Conservation (phyloP, 495 filamentous ascomycete genomes). For the Rhypophila decipiens region DNA sequence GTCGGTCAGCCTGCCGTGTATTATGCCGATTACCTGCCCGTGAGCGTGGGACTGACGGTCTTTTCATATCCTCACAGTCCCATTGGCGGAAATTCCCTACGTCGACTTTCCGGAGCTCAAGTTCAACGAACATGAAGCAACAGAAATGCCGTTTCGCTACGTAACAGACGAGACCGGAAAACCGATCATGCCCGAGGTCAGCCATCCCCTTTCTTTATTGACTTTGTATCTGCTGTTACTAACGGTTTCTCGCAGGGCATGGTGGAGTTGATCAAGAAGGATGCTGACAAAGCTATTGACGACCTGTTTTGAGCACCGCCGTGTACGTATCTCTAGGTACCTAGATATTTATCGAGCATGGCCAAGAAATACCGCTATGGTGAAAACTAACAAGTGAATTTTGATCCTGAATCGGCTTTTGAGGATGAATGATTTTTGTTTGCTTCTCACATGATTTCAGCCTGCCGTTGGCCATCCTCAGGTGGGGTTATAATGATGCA, state of each 20-base stretch:
- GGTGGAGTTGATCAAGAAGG: slow-evolving; percentile 86
- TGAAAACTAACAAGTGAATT: no score
- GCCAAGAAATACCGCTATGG: no score
- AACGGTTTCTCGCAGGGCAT: slow-evolving; percentile 67
- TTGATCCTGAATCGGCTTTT: no score
- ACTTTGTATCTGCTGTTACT: no score
- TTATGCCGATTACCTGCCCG: neutral
- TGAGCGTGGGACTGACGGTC: no score
- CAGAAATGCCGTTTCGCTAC: slow-evolving; percentile 96
- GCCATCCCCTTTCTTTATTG: slow-evolving; percentile 8
- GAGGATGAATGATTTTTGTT: no score
- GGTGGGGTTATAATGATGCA: no score
- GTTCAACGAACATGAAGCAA: slow-evolving; percentile 86
- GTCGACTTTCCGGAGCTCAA: slow-evolving; percentile 81
- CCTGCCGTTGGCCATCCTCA: no score
- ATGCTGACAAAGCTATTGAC: slow-evolving; percentile 84
- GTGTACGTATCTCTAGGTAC: neutral
- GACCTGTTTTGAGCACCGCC: slow-evolving; percentile 65
- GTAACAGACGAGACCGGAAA: slow-evolving; percentile 66
- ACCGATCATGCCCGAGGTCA: slow-evolving; percentile 85
- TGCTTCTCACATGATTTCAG: no score
- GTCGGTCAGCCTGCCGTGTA: slow-evolving; percentile 36
- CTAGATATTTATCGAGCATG: no score
- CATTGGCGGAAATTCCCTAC: slow-evolving; percentile 69
- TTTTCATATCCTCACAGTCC: slow-evolving; percentile 40